These are phyloP conservation scores for Lachnellula cervina DNA, from an alignment of 2,329 filamentous ascomycete genomes.

Conservation along the genomic window DNA sequence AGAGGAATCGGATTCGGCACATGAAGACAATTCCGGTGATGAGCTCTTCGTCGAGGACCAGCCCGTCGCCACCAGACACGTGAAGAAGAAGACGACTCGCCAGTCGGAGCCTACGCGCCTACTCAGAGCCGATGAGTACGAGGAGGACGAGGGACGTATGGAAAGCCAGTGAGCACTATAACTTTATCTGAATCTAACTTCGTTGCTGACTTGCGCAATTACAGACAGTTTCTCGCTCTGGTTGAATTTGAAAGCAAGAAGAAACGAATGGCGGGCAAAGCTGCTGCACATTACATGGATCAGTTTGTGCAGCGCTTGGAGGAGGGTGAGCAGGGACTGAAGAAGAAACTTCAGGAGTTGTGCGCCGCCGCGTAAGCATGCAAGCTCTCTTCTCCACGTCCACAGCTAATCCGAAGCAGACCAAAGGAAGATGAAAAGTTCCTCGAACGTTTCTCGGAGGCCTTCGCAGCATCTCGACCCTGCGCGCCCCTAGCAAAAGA, in stretches of 20 bases:
- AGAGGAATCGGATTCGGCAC: slow-evolving; percentile 6
- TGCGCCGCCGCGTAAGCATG: not conserved
- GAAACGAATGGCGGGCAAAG: slow-evolving; percentile 17
- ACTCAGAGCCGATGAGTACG: slow-evolving; percentile 20
- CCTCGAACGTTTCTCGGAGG: slow-evolving; percentile 15
- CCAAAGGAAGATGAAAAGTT: slow-evolving; percentile 18
- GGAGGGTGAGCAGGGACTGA: slow-evolving; percentile 11
- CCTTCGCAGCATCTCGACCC: slow-evolving; percentile 19
- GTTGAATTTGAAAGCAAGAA: slow-evolving; percentile 20
- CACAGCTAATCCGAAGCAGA: slow-evolving; percentile 8
- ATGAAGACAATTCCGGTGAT: slow-evolving; percentile 8
- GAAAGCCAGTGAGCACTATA: slow-evolving; percentile 25
- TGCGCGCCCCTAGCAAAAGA: slow-evolving; percentile 1
- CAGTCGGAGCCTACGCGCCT: slow-evolving; percentile 18
- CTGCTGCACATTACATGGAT: slow-evolving; percentile 13
- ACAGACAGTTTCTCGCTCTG: slow-evolving; percentile 22
- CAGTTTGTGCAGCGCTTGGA: slow-evolving; percentile 13
- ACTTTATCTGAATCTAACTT: not conserved
- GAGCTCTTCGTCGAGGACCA: slow-evolving; percentile 5
- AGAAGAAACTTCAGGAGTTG: slow-evolving; percentile 8
- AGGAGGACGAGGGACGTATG: slow-evolving; percentile 23
- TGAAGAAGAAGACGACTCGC: slow-evolving; percentile 19
- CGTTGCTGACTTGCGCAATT: not conserved
- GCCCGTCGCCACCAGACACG: slow-evolving; percentile 3
- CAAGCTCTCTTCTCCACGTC: not conserved